Conservation (phyloP, 106 monocot genomes). For the Hemerocallis citrina region DNA sequence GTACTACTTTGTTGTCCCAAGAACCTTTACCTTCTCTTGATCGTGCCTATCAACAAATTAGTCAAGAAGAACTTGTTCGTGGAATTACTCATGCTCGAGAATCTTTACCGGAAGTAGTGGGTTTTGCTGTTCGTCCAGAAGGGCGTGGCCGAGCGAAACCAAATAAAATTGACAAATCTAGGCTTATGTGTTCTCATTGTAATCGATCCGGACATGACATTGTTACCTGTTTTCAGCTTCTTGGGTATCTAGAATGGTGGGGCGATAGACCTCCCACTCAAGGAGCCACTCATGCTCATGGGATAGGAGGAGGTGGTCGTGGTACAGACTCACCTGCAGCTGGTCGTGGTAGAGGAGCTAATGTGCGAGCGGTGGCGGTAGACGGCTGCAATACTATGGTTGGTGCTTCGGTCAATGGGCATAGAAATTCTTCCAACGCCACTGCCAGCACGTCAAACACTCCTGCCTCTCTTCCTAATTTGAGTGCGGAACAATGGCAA, state of each 20-base stretch:
- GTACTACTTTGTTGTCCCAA: too few relatives aligned
- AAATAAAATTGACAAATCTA: not conserved
- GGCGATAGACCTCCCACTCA: not conserved
- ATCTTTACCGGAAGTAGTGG: not conserved
- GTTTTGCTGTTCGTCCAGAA: not conserved
- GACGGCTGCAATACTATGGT: not conserved
- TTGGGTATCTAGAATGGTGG: too few relatives aligned
- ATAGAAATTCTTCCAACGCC: not conserved
- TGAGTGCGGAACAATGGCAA: not conserved
- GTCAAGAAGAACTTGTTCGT: not conserved
- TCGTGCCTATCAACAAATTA: too few relatives aligned
- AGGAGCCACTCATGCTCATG: not conserved
- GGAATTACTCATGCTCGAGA: not conserved
- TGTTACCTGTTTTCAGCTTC: not conserved
- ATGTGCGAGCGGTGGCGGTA: not conserved
- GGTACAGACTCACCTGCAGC: not conserved
- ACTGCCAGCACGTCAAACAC: too few relatives aligned
- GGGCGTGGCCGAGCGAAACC: not conserved
- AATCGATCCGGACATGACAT: too few relatives aligned
- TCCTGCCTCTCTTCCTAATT: not conserved
- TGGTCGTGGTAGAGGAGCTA: not conserved
- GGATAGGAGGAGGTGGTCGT: not conserved
- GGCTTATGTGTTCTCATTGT: not conserved
- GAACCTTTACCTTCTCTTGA: too few relatives aligned
- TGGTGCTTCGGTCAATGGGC: not conserved